These are phyloP conservation scores for Yarrowia deformans DNA, from an alignment of 805 yeast genomes.

Conservation along the genomic window DNA sequence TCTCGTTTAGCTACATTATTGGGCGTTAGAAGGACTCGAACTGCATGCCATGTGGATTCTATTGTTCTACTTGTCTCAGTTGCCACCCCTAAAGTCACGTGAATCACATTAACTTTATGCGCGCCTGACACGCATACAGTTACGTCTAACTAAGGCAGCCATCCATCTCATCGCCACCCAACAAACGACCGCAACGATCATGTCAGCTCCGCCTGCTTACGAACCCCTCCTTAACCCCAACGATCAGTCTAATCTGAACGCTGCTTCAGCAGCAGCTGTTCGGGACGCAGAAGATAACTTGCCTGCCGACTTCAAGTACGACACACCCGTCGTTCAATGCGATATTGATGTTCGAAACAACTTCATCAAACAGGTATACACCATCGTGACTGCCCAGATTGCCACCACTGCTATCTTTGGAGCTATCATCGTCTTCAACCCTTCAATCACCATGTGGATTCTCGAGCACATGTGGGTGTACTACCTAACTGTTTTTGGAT, in stretches of 20 bases:
- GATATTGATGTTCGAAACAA: conserved; percentile 75
- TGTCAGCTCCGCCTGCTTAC: conserved; percentile 39
- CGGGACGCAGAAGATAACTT: conserved; percentile 44
- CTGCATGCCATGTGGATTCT: neutral
- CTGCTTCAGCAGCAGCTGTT: conserved; percentile 19
- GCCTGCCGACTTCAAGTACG: conserved; percentile 78
- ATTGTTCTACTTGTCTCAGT: neutral
- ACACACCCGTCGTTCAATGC: conserved; percentile 78
- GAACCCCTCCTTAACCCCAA: conserved; percentile 34
- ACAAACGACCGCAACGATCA: neutral
- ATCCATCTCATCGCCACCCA: conserved; percentile 11
- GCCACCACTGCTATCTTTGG: conserved; percentile 67
- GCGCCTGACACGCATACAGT: conserved; percentile 11
- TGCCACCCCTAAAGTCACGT: conserved; percentile 33
- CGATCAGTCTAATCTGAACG: conserved; percentile 22
- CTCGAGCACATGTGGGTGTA: conserved; percentile 65
- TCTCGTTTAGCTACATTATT: no score
- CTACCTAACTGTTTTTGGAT: conserved; percentile 62
- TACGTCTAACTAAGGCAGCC: conserved; percentile 17
- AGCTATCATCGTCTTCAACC: conserved; percentile 56
- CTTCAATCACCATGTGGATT: conserved; percentile 61
- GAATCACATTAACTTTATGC: conserved; percentile 1
- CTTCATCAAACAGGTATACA: conserved; percentile 80
- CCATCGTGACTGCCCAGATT: conserved; percentile 71
- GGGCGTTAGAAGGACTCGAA: neutral